These are phyloP conservation scores for Eucalyptus guilfoylei DNA, from an alignment of 345 rosid species.

Conservation along the genomic window DNA sequence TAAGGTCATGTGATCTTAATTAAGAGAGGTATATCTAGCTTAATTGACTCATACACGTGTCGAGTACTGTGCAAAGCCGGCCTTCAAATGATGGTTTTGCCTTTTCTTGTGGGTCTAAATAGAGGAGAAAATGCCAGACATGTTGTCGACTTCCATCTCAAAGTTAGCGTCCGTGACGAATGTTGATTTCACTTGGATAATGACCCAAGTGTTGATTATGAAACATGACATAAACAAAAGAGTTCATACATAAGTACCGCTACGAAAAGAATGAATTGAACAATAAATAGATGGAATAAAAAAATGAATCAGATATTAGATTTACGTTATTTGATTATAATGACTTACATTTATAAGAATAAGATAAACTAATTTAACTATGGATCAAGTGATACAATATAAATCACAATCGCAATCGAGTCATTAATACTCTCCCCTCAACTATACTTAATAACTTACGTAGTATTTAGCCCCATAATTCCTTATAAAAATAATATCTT, in stretches of 20 bases:
- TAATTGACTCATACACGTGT: neutral
- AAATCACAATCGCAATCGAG: no score
- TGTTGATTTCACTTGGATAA: neutral
- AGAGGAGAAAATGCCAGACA: neutral
- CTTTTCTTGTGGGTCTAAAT: neutral
- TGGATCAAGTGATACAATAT: accelerated
- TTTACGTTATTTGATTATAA: accelerated
- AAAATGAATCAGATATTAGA: no score
- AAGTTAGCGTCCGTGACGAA: neutral
- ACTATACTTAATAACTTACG: no score
- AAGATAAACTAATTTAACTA: no score
- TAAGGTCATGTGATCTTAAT: neutral
- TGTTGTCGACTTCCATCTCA: neutral
- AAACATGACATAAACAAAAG: neutral
- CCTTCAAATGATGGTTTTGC: neutral
- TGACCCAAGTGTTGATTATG: neutral
- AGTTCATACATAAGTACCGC: accelerated
- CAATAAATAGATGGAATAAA: no score
- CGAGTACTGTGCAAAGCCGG: neutral
- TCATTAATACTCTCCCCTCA: no score
- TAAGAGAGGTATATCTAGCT: neutral
- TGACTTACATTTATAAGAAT: no score
- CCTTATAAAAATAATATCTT: accelerated
- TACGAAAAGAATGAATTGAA: no score
- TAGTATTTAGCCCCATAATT: no score